Percentiles rank a stretch among this genome's conserved stretches.
phyloP scores from a whole-genome alignment of 768 basidiomycete species.

The Mycena metata region DNA sequence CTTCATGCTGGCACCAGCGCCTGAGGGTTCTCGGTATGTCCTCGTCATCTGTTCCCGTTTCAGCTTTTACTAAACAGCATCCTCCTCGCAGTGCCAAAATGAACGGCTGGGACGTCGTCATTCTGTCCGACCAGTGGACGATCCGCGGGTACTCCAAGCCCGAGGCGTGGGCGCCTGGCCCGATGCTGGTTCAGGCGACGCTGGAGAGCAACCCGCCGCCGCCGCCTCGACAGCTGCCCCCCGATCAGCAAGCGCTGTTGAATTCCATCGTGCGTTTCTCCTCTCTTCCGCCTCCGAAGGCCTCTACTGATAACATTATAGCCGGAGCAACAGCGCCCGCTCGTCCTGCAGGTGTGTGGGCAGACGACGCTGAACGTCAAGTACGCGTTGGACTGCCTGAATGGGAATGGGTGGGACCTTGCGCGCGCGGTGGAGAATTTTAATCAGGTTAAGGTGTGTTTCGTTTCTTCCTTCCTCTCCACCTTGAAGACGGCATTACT shows the following conservation, averaged over 20 bases:
- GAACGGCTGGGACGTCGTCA: slow-evolving; percentile 90
- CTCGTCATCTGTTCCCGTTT: slow-evolving; percentile 18
- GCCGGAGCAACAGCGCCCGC: slow-evolving; percentile 78
- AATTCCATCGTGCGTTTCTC: slow-evolving; percentile 66
- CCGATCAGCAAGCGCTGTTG: slow-evolving; percentile 65
- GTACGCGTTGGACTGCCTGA: slow-evolving; percentile 88
- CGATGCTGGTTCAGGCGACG: slow-evolving; percentile 76
- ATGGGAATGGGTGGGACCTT: slow-evolving; percentile 88
- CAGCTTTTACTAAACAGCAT: slow-evolving; percentile 21
- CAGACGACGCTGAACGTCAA: slow-evolving; percentile 84
- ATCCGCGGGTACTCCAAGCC: slow-evolving; percentile 88
- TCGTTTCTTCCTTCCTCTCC: neutral
- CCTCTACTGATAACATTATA: slow-evolving; percentile 46
- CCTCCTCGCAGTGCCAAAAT: slow-evolving; percentile 69
- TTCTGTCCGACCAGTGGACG: slow-evolving; percentile 90
- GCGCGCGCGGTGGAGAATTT: slow-evolving; percentile 87
- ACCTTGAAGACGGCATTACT: neutral
- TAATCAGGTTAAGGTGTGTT: slow-evolving; percentile 85
- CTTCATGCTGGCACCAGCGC: slow-evolving; percentile 87
- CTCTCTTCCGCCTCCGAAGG: slow-evolving; percentile 30
- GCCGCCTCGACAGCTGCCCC: slow-evolving; percentile 48
- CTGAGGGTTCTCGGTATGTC: slow-evolving; percentile 86
- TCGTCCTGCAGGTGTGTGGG: slow-evolving; percentile 78
- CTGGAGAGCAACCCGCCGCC: slow-evolving; percentile 40
- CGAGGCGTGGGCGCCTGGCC: slow-evolving; percentile 83